Evolutionary conservation across 1,284 basidiomycete genomes (phyloP), one percentile per base, ranked within the genome.

Genomic region (Puccinia hordei): DNA sequence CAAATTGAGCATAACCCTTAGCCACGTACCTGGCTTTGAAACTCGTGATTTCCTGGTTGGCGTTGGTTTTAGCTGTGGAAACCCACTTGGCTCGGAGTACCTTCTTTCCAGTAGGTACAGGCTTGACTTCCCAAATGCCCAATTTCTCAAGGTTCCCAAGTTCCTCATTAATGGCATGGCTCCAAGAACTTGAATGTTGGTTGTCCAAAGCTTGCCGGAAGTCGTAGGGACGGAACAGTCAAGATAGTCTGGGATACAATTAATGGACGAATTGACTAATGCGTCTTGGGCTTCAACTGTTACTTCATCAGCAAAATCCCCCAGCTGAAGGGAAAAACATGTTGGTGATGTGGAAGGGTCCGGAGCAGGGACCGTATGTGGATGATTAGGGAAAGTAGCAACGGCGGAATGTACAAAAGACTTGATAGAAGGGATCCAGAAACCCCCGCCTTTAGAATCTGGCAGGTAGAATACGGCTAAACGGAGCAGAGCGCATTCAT

Each of bases 21-120:
- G 66, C 41, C 10, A 69, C 66, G n/a, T 69, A 69, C 41, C 41
- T 3, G 17, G 66, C 24, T 69, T 69, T 69, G 24, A 35, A 69
- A 6, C 41, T 3, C 10, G 9, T 41, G 6, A 44, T 22, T 38
- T 5, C 22, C 15, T 10, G 10, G 10, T 41, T n/a, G 5, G 41
- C 41, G 2, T 4, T 13, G 5, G 13, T 6, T 44, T 63, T 63
- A 6, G 4, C 3, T 2, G 66, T 3, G 38, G 55, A 73, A 4
- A 73, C 53, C 72, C 72, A 73, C 35, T 44, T 57, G 33, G 30
- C 30, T 0, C 49, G 22, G 12, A 57, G 6, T 0, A 73, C 35
- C 17, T 55, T 53, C 0, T 13, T 57, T 2, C 30, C 41, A 1
- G 13, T 8, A 0, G 72, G 72, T 13, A 24, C 2, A 5, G n/a